Evolutionary conservation across 176 grass and related monocot genomes (phyloP), one percentile per base, ranked within the genome.

Genomic region (Aegilops bicornis): DNA sequence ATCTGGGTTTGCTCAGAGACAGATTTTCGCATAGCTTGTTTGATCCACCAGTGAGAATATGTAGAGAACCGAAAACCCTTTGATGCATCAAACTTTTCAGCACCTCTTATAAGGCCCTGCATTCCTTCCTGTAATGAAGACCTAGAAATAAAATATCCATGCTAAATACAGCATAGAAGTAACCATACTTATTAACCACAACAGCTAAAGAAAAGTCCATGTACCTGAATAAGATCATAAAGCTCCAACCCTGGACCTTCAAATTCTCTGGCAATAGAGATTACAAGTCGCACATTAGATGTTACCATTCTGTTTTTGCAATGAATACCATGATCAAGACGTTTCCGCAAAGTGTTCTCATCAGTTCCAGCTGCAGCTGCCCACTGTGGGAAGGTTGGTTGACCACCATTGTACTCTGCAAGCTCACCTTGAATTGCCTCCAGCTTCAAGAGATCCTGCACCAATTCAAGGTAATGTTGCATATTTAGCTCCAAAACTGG

Each of bases 1-100:
- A 93, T 92, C 43, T 93, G 89, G 29, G 94, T 90, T 83, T 92
- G 89, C 71, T 94, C 92, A 6, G 87, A 89, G 29, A 91, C 90
- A 64, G 84, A 95, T 65, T 89, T 98, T 15, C 93, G 84, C 58
- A 98, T 91, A 85, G 94, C 84, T 87, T 98, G 97, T 83, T 90
- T 98, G 82, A 98, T 98, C 97, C 97, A 98, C 97, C 97, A 98
- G 78, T 96, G 92, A 59, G 94, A 91, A 88, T 98, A 98, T 13
- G 97, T 98, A 11, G 97, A 98, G 76, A 98, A 96, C 50, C 93
- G 92, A 73, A 98, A 98, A 83, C 97, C 97, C 88, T 92, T 98
- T 0, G 92, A 89, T 68, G 82, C 93, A 78, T 98, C 94, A 88
- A 98, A 98, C 61, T 94, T 98, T 87, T 98, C 97, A 35, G 88